These are phyloP conservation scores for Leucosporidium scottii DNA, from an alignment of 768 basidiomycete genomes.

Conservation along the genomic window DNA sequence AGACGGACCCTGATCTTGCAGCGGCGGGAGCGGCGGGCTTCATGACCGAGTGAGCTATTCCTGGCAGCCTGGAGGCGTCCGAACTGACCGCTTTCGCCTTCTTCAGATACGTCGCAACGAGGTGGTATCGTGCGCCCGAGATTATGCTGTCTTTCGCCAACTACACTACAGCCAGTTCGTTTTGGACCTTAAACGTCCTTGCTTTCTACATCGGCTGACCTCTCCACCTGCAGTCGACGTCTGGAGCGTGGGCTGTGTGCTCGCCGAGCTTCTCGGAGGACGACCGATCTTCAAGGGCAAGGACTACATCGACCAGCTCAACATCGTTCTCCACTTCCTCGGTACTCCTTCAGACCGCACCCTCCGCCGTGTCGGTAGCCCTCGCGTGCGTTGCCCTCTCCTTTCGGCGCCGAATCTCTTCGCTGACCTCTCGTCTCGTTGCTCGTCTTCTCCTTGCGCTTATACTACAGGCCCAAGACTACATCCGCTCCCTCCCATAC, in stretches of 20 bases:
- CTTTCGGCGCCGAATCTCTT: neutral
- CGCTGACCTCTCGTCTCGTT: conserved; percentile 12
- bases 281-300: conserved; percentile 65
- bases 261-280: conserved; percentile 48
- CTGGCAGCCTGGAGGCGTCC: neutral
- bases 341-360: conserved; percentile 97
- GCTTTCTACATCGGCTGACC: neutral
- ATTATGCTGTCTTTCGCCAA: conserved; percentile 70
- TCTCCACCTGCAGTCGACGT: conserved; percentile 41
- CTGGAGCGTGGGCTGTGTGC: conserved; percentile 48
- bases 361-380: conserved; percentile 87
- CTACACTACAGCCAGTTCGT: conserved; percentile 45
- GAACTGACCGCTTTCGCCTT: neutral
- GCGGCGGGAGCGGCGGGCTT: conserved; percentile 54
- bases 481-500: conserved; percentile 95
- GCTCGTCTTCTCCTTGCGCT: neutral
- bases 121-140: conserved; percentile 98
- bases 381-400: conserved; percentile 56
- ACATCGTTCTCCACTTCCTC: conserved; percentile 86
- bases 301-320: conserved; percentile 98
- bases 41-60: conserved; percentile 87
- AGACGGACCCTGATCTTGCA: conserved; percentile 28
- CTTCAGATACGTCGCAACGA: conserved; percentile 61
- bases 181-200: neutral
- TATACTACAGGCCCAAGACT: conserved; percentile 73